Evolutionary conservation across 1,284 basidiomycete genomes (phyloP), one percentile per base, ranked within the genome.

Genomic region (Golubevia sp.): DNA sequence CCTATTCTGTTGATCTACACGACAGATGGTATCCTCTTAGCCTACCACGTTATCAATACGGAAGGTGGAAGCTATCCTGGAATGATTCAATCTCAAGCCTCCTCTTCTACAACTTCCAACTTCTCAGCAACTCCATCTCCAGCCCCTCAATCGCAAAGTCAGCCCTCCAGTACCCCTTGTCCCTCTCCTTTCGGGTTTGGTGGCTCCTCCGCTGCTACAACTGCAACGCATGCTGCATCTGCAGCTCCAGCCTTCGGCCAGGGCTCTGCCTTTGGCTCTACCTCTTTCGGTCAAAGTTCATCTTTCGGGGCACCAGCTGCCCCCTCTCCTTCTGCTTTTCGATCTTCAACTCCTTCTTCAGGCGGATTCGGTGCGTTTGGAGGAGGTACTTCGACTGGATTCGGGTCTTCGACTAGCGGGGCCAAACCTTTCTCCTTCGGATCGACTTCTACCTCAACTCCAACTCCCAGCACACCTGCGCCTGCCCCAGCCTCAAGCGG

Each of bases 11-110:
- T 86, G 57, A 84, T 85, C 4, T 86, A 86, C 66, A 86, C 85
- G 18, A 86, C 85, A 55, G 86, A 87, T 52, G 87, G 87, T 11
- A 77, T 86, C 2, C 69, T 88, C 56, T 81, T 86, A 3, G 84
- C 84, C 0, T 88, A 87, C 77, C 79, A 86, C 59, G 77, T 88
- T 2, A 79, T 82, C 62, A 85, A 86, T 59, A 81, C 3, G 64
- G 67, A 76, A 30, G 84, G 64, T 3, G 83, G 68, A n/a, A 62
- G 49, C 7, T 88, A 87, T 66, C 77, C 82, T 1, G 83, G 82
- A 1, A 86, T 87, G 85, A 62, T 84, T 15, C 58, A 59, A 25
- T 18, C n/a, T 24, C 58, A 27, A 27, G 20, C n/a, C 18, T 25
- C 38, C 21, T 44, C 20, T 24, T 49, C 56, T 24, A 11, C 20